Evolutionary conservation across 192 early-diverging fungal species (phyloP).

Genomic region (Coemansia sp.): DNA sequence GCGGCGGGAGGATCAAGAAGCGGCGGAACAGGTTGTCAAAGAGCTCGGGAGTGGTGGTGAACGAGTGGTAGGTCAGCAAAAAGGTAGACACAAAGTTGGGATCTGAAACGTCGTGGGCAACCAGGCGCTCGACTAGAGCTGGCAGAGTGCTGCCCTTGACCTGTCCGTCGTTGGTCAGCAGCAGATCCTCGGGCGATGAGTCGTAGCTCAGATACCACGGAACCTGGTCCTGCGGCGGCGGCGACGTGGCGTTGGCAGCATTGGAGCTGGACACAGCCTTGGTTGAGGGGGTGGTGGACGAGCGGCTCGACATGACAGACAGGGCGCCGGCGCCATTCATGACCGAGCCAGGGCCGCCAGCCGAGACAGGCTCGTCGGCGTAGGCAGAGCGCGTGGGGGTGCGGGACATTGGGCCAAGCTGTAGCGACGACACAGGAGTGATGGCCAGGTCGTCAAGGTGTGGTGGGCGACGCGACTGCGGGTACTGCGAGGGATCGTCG

Average conservation of each 20-base stretch:
- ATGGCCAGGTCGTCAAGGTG: slow-evolving; percentile 34
- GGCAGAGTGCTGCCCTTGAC: slow-evolving; percentile 88
- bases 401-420: slow-evolving; percentile 16
- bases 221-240: slow-evolving; percentile 37
- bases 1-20: slow-evolving; percentile 76
- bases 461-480: slow-evolving; percentile 23
- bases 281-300: slow-evolving; percentile 25
- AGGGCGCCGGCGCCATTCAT: slow-evolving; percentile 20
- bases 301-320: slow-evolving; percentile 36
- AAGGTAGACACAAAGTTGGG: slow-evolving; percentile 84
- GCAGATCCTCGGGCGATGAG: slow-evolving; percentile 68
- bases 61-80: slow-evolving; percentile 93
- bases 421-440: slow-evolving; percentile 26
- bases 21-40: slow-evolving; percentile 72
- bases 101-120: slow-evolving; percentile 82
- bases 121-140: slow-evolving; percentile 86
- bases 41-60: slow-evolving; percentile 77
- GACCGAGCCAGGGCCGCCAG: slow-evolving; percentile 8
- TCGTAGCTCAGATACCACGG: slow-evolving; percentile 85
- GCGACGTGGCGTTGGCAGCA: neutral
- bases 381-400: slow-evolving; percentile 37
- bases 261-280: slow-evolving; percentile 26
- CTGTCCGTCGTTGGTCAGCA: slow-evolving; percentile 82
- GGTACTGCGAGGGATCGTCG: slow-evolving; percentile 50
- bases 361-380: slow-evolving; percentile 26